A percentile compares a stretch with the other conserved stretches of the same genome.
These are phyloP conservation scores for Xylaria longipes DNA, from an alignment of 495 filamentous ascomycete genomes.

Conservation along the genomic window DNA sequence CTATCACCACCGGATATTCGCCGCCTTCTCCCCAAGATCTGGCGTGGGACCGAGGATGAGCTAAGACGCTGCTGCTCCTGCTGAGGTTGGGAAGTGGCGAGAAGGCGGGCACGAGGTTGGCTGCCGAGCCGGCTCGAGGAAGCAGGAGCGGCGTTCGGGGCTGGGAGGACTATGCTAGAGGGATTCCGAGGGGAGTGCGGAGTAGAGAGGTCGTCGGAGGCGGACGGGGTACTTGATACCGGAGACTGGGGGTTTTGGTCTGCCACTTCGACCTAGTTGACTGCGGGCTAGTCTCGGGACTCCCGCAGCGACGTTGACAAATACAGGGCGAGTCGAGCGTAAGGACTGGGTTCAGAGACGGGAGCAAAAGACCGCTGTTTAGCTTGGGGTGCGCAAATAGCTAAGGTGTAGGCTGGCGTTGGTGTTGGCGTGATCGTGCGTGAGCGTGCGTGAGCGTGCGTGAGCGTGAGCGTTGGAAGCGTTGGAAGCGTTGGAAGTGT, in stretches of 20 bases:
- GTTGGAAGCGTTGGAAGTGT: slow-evolving; percentile 26
- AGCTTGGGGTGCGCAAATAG: background rate
- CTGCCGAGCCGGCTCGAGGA: slow-evolving; percentile 27
- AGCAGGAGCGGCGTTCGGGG: slow-evolving; percentile 36
- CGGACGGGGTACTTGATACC: slow-evolving; percentile 38
- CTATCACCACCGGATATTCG: slow-evolving; percentile 33
- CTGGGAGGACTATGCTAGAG: slow-evolving; percentile 47
- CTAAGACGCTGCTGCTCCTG: slow-evolving; percentile 25
- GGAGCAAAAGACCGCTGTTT: slow-evolving; percentile 4
- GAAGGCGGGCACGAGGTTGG: slow-evolving; percentile 20
- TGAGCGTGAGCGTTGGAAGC: slow-evolving; percentile 25
- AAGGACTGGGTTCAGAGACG: background rate
- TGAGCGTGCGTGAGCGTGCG: too few relatives aligned
- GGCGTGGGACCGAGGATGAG: slow-evolving; percentile 31
- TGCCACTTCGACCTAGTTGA: slow-evolving; percentile 51
- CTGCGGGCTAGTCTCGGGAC: slow-evolving; percentile 38
- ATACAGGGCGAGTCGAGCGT: background rate
- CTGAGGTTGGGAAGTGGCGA: slow-evolving; percentile 28
- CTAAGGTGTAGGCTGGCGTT: background rate
- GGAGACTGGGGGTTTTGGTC: slow-evolving; percentile 47
- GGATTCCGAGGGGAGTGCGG: slow-evolving; percentile 46
- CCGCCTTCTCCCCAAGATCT: slow-evolving; percentile 36
- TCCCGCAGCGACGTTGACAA: slow-evolving; percentile 23
- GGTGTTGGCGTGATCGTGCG: background rate
- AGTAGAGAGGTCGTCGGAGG: slow-evolving; percentile 54